A percentile compares a stretch with the other conserved stretches of the same genome.
These are phyloP conservation scores for Naganishia vaughanmartiniae DNA, from an alignment of 768 basidiomycete species.

Conservation along the genomic window DNA sequence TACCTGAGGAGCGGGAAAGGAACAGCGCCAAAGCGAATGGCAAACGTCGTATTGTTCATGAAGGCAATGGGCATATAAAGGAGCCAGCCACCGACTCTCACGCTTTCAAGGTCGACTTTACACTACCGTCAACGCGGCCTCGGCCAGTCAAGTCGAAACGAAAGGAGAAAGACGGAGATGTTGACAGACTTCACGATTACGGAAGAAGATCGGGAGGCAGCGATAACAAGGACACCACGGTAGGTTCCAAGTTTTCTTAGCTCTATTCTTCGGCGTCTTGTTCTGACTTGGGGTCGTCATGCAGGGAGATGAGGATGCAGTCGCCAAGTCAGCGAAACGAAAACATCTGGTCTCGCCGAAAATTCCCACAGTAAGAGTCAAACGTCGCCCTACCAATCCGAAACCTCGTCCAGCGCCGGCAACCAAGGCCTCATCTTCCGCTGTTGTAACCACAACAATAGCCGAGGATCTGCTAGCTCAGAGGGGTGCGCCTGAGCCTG, in stretches of 20 bases:
- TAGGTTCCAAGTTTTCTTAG: not conserved
- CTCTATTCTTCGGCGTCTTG: not conserved
- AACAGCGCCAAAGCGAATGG: not conserved
- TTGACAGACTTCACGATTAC: not conserved
- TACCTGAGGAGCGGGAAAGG: not conserved
- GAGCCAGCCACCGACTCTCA: not conserved
- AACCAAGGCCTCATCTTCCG: not conserved
- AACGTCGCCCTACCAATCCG: not conserved
- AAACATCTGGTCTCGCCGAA: conserved; percentile 8
- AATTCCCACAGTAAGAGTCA: not conserved
- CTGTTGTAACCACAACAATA: conserved; percentile 39
- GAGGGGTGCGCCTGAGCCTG: conserved; percentile 5
- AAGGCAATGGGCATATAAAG: not conserved
- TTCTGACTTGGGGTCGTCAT: not conserved
- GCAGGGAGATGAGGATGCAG: conserved; percentile 14
- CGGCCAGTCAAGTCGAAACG: not conserved
- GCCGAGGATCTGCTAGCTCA: conserved; percentile 8
- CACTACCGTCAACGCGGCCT: not conserved
- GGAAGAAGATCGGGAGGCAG: not conserved
- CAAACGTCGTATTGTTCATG: not conserved
- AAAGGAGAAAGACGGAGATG: not conserved
- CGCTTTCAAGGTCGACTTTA: not conserved
- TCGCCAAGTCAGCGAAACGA: not conserved
- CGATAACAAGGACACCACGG: conserved; percentile 8
- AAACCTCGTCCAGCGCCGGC: not conserved